These are phyloP conservation scores for Clohesyomyces aquaticus DNA, from an alignment of 495 filamentous ascomycete species.

Conservation along the genomic window DNA sequence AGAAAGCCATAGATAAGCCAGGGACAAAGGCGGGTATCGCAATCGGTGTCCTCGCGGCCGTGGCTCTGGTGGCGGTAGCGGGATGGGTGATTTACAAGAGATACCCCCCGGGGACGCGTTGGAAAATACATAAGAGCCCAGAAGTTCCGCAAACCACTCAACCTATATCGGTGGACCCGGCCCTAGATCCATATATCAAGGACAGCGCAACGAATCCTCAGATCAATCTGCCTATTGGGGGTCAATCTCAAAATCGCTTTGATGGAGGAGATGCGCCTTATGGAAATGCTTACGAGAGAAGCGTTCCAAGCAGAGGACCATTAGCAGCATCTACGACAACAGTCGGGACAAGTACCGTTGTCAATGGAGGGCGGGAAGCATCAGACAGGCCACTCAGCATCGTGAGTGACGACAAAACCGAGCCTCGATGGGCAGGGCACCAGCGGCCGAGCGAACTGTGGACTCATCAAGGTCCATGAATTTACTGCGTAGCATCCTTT, in stretches of 20 bases:
- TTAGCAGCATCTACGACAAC: background rate
- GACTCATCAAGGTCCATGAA: background rate
- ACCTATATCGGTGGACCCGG: background rate
- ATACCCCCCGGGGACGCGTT: background rate
- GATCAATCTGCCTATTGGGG: background rate
- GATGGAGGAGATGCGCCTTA: conserved; percentile 1
- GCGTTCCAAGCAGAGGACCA: background rate
- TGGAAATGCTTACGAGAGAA: conserved; percentile 7
- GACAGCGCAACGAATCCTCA: background rate
- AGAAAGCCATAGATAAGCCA: conserved; percentile 1
- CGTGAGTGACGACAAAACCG: conserved; percentile 2
- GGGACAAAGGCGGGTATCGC: conserved; percentile 1
- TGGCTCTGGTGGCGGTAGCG: background rate
- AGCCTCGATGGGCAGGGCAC: background rate
- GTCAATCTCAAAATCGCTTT: background rate
- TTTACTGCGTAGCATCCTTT: too few species aligned
- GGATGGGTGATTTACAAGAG: background rate
- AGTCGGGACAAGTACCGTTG: background rate
- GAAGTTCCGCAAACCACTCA: background rate
- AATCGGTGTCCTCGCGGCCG: background rate
- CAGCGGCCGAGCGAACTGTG: conserved; percentile 4
- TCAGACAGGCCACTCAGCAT: background rate
- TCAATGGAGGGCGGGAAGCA: background rate
- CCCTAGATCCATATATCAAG: background rate
- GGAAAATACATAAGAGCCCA: background rate